Conservation (phyloP, 2,329 filamentous ascomycete species). For the Diaporthe sp. region DNA sequence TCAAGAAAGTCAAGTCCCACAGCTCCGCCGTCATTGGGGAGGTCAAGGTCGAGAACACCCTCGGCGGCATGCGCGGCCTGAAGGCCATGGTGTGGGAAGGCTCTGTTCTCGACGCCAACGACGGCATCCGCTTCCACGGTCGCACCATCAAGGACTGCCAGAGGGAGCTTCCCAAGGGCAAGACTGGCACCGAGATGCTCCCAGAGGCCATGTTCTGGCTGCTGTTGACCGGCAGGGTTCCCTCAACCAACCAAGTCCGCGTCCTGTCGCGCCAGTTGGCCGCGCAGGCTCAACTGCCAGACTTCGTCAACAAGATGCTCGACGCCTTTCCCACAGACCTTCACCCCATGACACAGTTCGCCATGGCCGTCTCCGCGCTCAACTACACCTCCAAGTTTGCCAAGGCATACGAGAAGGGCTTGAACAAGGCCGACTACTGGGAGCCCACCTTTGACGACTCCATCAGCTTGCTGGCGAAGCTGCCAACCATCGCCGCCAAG, state of each 20-base stretch:
- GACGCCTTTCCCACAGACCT: constrained; percentile 89
- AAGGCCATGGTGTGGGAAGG: constrained; percentile 99
- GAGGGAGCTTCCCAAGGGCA: constrained; percentile 91
- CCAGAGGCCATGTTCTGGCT: constrained; percentile 99
- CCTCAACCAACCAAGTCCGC: constrained; percentile 83
- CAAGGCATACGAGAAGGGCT: constrained; percentile 88
- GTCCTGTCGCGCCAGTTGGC: constrained; percentile 87
- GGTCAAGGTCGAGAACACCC: constrained; percentile 91
- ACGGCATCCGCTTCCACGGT: constrained; percentile 98
- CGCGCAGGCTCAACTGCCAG: constrained; percentile 83
- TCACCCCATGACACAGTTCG: constrained; percentile 98
- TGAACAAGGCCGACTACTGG: constrained; percentile 98
- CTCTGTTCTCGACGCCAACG: constrained; percentile 93
- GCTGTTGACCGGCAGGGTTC: constrained; percentile 91
- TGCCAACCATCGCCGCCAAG: constrained; percentile 95
- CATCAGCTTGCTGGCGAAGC: constrained; percentile 93
- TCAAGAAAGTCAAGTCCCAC: constrained; percentile 93
- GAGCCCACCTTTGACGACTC: constrained; percentile 96
- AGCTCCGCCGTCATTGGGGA: constrained; percentile 86
- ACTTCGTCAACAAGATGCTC: constrained; percentile 87
- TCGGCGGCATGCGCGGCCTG: constrained; percentile 96
- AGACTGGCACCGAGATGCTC: constrained; percentile 93
- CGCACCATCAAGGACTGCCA: constrained; percentile 99
- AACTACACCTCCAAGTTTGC: constrained; percentile 96
- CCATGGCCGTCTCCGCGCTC: constrained; percentile 93